Conservation (phyloP, 805 yeast species). For the Hanseniaspora guilliermondii region DNA sequence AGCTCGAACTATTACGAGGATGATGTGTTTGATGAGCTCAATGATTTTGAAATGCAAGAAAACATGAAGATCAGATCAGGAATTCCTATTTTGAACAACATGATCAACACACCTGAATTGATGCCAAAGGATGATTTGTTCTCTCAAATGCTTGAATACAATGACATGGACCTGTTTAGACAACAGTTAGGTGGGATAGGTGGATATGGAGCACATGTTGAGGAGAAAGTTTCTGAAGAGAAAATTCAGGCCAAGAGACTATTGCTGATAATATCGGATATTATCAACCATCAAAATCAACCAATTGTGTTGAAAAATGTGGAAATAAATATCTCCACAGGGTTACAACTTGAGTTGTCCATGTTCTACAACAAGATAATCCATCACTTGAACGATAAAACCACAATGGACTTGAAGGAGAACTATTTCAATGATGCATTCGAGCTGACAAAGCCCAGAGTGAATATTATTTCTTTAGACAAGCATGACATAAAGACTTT, state of each 20-base stretch:
- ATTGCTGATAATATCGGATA: conserved; percentile 2
- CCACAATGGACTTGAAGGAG: background rate
- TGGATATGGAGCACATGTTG: conserved; percentile 9
- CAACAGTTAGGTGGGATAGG: conserved; percentile 13
- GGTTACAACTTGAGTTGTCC: conserved; percentile 2
- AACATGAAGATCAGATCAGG: conserved; percentile 9
- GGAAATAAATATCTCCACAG: background rate
- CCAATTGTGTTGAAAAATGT: background rate
- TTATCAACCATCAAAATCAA: conserved; percentile 3
- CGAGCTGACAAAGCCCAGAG: background rate
- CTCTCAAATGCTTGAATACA: conserved; percentile 7
- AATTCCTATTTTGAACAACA: conserved; percentile 11
- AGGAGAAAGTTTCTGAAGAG: background rate
- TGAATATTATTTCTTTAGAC: background rate
- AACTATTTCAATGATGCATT: background rate
- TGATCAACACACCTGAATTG: conserved; percentile 5
- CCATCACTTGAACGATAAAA: background rate
- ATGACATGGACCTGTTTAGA: conserved; percentile 10
- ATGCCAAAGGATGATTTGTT: background rate
- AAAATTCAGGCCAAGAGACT: conserved; percentile 6
- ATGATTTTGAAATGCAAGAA: conserved; percentile 53
- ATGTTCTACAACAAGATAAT: background rate
- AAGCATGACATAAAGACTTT: background rate
- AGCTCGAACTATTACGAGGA: conserved; percentile 22
- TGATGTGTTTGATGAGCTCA: conserved; percentile 36